Evolutionary conservation across 106 monocot genomes (phyloP).

Genomic region (Hemerocallis citrina): DNA sequence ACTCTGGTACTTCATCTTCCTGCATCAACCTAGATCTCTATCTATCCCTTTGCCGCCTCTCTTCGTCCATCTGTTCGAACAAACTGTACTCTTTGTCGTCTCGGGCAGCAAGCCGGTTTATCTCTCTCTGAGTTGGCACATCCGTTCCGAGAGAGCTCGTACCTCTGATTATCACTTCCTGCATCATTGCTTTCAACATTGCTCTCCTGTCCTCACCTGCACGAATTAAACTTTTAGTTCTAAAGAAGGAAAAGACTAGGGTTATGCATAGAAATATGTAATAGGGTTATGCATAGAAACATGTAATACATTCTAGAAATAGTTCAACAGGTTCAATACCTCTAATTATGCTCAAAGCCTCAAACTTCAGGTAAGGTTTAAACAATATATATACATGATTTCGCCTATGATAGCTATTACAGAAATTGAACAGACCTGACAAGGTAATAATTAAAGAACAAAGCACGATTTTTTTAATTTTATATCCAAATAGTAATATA

Average conservation of each 20-base stretch:
- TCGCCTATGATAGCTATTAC: no score
- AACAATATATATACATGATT: no score
- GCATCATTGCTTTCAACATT: no score
- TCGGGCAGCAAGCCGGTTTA: slow-evolving; percentile 87
- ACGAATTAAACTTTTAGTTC: neutral
- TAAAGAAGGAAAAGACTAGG: neutral
- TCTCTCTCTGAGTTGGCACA: slow-evolving; percentile 93
- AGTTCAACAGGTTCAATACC: no score
- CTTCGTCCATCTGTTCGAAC: slow-evolving; percentile 98
- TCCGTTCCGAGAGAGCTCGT: slow-evolving; percentile 81
- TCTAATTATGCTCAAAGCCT: no score
- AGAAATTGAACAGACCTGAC: no score
- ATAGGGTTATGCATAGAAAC: no score
- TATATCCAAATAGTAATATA: no score
- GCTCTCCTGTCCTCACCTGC: slow-evolving; percentile 80
- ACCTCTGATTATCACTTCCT: slow-evolving; percentile 81
- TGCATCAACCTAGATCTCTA: slow-evolving; percentile 84
- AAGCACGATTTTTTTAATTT: no score
- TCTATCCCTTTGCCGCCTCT: slow-evolving; percentile 69
- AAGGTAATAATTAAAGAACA: no score
- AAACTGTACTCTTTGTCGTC: slow-evolving; percentile 87
- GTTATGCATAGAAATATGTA: neutral
- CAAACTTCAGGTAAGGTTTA: no score
- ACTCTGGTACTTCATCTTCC: slow-evolving; percentile 90
- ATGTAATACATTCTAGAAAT: no score